A percentile compares a stretch with the other conserved stretches of the same genome.
phyloP scores from a whole-genome alignment of 2,329 filamentous ascomycete genomes.

The Fusarium mangiferae region DNA sequence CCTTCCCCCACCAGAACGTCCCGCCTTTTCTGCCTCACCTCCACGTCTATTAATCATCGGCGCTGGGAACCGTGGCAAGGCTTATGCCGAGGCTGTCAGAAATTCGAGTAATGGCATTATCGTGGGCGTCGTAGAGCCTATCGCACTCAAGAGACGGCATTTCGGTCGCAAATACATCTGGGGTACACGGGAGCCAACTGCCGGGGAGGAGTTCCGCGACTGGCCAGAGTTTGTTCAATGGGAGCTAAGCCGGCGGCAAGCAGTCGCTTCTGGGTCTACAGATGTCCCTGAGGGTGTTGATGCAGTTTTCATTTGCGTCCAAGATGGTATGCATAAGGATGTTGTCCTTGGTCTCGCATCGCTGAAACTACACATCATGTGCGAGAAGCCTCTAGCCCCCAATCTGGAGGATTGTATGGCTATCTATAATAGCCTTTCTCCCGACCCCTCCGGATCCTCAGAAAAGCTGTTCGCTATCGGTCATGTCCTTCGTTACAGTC shows the following conservation, averaged over 20 bases:
- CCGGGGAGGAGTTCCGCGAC: not conserved
- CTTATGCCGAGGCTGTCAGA: not conserved
- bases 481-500: not conserved
- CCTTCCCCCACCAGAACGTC: not conserved
- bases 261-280: not conserved
- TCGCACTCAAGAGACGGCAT: not conserved
- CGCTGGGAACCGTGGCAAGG: not conserved
- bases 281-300: not conserved
- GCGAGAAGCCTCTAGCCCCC: not conserved
- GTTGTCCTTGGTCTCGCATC: not conserved
- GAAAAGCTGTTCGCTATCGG: not conserved
- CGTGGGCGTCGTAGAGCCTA: not conserved
- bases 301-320: not conserved
- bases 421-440: not conserved
- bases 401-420: not conserved
- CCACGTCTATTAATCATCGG: not conserved
- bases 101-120: not conserved
- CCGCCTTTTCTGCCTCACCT: not conserved
- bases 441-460: not conserved
- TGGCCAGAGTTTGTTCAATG: not conserved
- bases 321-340: not conserved
- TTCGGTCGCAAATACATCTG: not conserved
- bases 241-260: not conserved
- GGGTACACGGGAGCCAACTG: not conserved
- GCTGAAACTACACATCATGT: not conserved